These are phyloP conservation scores for Jaminaea rosea DNA, from an alignment of 1,284 basidiomycete genomes.

Conservation along the genomic window DNA sequence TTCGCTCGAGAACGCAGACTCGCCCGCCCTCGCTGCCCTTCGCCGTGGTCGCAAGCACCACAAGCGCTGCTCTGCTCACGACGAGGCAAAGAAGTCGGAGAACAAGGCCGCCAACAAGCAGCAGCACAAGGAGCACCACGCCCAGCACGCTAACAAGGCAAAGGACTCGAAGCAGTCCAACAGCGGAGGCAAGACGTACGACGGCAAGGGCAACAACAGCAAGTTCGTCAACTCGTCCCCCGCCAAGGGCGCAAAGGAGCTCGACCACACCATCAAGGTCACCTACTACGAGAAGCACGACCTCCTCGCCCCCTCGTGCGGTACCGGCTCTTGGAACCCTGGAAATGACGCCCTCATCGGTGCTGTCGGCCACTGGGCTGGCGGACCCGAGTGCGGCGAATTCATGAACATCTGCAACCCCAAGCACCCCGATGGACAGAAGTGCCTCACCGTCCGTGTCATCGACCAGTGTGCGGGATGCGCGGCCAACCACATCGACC, in stretches of 20 bases:
- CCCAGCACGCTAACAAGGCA: background rate
- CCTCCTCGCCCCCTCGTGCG: constrained; percentile 36
- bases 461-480: constrained; percentile 44
- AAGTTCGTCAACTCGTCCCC: constrained; percentile 30
- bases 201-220: constrained; percentile 25
- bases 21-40: too few relatives aligned
- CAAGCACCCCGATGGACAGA: constrained; percentile 12
- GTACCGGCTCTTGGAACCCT: constrained; percentile 35
- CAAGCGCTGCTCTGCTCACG: too few relatives aligned
- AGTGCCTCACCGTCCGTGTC: constrained; percentile 29
- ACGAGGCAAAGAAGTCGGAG: too few relatives aligned
- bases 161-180: background rate
- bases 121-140: background rate
- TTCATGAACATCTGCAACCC: constrained; percentile 43
- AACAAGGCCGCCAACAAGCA: background rate
- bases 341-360: constrained; percentile 34
- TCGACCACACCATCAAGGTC: constrained; percentile 19
- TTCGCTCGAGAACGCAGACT: too few relatives aligned
- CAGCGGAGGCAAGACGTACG: constrained; percentile 7
- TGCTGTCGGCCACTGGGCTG: constrained; percentile 28
- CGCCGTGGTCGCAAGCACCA: too few relatives aligned
- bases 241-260: constrained; percentile 14
- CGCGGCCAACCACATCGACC: constrained; percentile 27
- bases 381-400: constrained; percentile 36
- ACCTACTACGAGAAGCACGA: constrained; percentile 43